A percentile compares a stretch with the other conserved stretches of the same genome.
phyloP scores from a whole-genome alignment of 139 green algal species.

The Picocystis salinarum region DNA sequence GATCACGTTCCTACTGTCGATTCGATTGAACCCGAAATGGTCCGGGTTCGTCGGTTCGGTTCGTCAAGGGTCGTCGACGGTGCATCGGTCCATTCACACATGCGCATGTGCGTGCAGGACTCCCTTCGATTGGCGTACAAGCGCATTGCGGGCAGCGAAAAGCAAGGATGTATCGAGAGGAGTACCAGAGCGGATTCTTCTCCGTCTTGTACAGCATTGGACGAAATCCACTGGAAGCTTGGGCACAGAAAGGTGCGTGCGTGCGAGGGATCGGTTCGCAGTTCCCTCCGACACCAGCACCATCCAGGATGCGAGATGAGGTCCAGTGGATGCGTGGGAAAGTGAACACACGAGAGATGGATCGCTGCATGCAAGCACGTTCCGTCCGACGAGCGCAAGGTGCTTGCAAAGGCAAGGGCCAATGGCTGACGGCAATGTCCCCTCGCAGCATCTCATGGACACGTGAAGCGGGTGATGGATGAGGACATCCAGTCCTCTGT shows the following conservation, averaged over 20 bases:
- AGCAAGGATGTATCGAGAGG: constrained; percentile 77
- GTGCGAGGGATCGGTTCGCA: neutral
- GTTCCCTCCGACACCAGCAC: neutral
- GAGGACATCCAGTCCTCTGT: constrained; percentile 86
- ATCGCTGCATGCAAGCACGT: neutral
- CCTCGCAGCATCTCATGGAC: constrained; percentile 40
- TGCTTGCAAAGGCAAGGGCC: neutral
- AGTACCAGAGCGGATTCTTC: constrained; percentile 80
- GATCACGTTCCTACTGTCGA: no score
- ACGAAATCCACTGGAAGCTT: constrained; percentile 86
- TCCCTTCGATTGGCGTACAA: no score
- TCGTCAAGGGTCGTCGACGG: no score
- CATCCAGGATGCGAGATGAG: neutral
- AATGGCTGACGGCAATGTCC: neutral
- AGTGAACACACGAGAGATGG: neutral
- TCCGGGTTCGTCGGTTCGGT: no score
- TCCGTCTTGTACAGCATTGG: constrained; percentile 89
- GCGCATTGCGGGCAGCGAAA: no score
- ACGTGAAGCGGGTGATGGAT: constrained; percentile 91
- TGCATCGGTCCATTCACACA: no score
- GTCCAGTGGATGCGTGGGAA: neutral
- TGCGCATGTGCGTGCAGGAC: no score
- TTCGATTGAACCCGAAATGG: no score
- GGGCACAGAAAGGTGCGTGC: constrained; percentile 53
- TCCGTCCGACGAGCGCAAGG: neutral